These are phyloP conservation scores for Fragaria nilgerrensis DNA, from an alignment of 306 rosid genomes.

Conservation along the genomic window DNA sequence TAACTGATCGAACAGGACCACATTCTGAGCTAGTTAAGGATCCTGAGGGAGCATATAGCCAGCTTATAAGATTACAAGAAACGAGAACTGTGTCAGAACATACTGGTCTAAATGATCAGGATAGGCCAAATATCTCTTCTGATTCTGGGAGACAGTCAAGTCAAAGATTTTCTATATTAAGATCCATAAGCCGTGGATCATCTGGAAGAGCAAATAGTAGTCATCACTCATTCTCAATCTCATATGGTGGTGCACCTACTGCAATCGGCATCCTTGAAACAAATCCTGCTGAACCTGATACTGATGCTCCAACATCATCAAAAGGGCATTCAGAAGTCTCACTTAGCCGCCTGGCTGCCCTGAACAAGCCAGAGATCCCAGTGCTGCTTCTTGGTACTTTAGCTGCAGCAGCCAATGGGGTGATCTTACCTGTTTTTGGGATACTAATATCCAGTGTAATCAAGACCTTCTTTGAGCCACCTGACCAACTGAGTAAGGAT, in stretches of 20 bases:
- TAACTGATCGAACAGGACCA: constrained; percentile 42
- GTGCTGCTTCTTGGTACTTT: constrained; percentile 19
- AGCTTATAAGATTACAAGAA: constrained; percentile 62
- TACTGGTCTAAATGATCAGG: not conserved
- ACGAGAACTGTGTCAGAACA: constrained; percentile 18
- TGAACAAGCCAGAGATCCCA: constrained; percentile 31
- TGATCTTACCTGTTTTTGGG: constrained; percentile 16
- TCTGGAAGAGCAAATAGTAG: constrained; percentile 18
- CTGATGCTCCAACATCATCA: not conserved
- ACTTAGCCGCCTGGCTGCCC: constrained; percentile 20
- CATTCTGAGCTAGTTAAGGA: constrained; percentile 52
- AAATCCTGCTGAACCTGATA: not conserved
- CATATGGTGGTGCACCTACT: constrained; percentile 12
- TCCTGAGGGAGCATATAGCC: constrained; percentile 64
- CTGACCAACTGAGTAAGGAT: constrained; percentile 12
- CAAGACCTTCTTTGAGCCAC: constrained; percentile 24
- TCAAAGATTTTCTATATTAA: constrained; percentile 9
- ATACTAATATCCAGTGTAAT: not conserved
- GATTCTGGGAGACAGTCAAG: constrained; percentile 24
- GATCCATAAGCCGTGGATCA: constrained; percentile 28
- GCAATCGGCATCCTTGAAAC: not conserved
- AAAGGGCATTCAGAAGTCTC: not conserved
- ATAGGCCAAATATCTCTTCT: constrained; percentile 1
- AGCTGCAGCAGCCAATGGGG: constrained; percentile 23
- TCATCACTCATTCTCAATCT: constrained; percentile 3